Evolutionary conservation across 2,329 filamentous ascomycete species (phyloP), one percentile per base, ranked within the genome.

Genomic region (Cladosporium colombiae): DNA sequence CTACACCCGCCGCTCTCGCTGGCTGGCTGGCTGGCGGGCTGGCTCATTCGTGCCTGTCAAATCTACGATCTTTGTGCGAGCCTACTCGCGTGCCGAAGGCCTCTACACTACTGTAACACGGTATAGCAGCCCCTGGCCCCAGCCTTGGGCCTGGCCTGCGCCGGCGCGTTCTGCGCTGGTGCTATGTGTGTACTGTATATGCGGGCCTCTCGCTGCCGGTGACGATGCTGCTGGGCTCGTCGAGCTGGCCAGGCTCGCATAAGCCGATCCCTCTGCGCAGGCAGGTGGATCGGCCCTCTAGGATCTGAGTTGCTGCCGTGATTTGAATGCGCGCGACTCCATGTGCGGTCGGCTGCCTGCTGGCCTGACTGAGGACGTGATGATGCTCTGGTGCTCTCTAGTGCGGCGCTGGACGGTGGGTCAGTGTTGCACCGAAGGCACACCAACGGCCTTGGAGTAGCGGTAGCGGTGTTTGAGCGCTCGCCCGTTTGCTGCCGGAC

Each of bases 351-450:
- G 46, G 27, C 37, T 49, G 25, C 58, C n/a, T 33, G 37, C 44
- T 21, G 27, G 40, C 58, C 61, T 35, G 29, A 46, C 31, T 33
- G 23, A 33, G 31, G 33, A 52, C 29, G 61, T 55, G 61, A 56
- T 44, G 50, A 56, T 44, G 50, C 50, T 63, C 61, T 52, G 61
- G 23, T 35, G 53, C 27, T 31, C 61, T 63, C 61, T 63, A 63
- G 61, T 56, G 61, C 61, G 61, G 50, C 61, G 61, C 50, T 40
- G 50, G 50, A 50, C 61, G 56, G 61, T 63, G 61, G 61, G 35
- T 56, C 61, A 55, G 56, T 63, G 61, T 63, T 63, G 61, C 61
- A 63, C 61, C 61, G 61, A 56, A 53, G 37, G n/a, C 56, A 59
- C 49, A 52, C 59, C 58, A 27, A 53, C 46, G 21, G 35, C 31